phyloP scores from a whole-genome alignment of 2,329 filamentous ascomycete species.

The Exophiala alcalophila region DNA sequence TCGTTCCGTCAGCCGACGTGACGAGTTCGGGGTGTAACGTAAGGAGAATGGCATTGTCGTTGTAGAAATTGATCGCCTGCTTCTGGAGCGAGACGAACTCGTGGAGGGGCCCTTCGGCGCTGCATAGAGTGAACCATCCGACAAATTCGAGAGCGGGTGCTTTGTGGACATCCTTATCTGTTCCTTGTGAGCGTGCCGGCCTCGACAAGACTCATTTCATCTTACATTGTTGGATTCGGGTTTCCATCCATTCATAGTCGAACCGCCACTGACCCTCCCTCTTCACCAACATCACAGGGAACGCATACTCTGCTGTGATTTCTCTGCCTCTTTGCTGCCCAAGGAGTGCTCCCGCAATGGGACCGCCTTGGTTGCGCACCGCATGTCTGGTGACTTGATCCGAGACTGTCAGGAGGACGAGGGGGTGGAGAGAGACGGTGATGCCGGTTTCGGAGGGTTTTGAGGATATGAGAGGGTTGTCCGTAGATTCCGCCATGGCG shows the following conservation, averaged over 20 bases:
- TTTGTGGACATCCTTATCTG: conserved; percentile 87
- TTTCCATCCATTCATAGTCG: conserved; percentile 68
- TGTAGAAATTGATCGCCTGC: conserved; percentile 64
- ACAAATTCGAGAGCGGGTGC: conserved; percentile 78
- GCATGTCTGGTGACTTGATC: conserved; percentile 94
- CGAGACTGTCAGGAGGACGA: conserved; percentile 92
- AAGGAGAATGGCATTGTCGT: conserved; percentile 83
- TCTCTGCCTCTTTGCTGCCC: conserved; percentile 88
- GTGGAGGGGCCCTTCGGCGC: conserved; percentile 66
- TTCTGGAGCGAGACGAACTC: conserved; percentile 70
- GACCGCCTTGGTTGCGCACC: conserved; percentile 69
- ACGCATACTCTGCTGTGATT: conserved; percentile 89
- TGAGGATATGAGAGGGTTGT: conserved; percentile 62
- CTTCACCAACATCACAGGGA: conserved; percentile 67
- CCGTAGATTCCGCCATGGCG: conserved; percentile 47
- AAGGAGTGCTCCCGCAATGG: conserved; percentile 81
- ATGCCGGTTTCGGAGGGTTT: conserved; percentile 71
- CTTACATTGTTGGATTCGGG: conserved; percentile 81
- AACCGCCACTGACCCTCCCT: conserved; percentile 60
- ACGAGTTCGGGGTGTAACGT: conserved; percentile 73
- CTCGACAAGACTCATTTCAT: conserved; percentile 26
- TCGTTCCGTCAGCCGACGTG: conserved; percentile 52
- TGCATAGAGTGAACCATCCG: conserved; percentile 84
- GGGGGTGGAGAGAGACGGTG: conserved; percentile 81
- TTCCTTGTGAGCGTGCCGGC: conserved; percentile 19